Evolutionary conservation across 2,329 filamentous ascomycete genomes (phyloP), one percentile per base, ranked within the genome.

Genomic region (Aureobasidium leucospermi): DNA sequence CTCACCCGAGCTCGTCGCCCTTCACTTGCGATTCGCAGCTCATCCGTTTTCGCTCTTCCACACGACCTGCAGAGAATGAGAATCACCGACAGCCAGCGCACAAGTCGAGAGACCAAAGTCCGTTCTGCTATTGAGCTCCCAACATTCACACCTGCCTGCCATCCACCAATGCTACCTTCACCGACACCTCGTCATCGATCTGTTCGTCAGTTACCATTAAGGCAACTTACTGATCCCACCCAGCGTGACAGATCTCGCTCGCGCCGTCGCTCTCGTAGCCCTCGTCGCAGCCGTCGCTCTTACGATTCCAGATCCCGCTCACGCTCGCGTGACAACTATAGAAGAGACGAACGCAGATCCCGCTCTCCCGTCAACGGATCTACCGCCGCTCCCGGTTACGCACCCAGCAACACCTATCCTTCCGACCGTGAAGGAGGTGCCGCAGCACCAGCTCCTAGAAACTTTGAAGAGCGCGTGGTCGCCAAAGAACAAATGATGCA

Each of bases 401-500:
- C 86, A 76, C 84, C 83, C 51, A 55, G 43, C 39, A 79, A 79
- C 31, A 32, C 57, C 23, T 56, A 60, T 42, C 38, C 47, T 31
- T 41, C 56, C 29, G 58, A 59, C 8, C 58, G 58, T 39, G 55
- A 58, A 39, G 55, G 55, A 48, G 48, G 58, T 48, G 38, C 58
- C 19, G 59, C 67, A 64, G 64, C 61, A 66, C 67, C 67, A 55
- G 68, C 68, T 55, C 68, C 71, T 59, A 86, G 92, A 76, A 86
- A 85, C 61, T 89, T 85, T 76, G 93, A 97, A 75, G 91, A 96
- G 70, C 86, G 91, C 69, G 80, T 84, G 64, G 85, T 82, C 64
- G 88, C 88, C 69, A 92, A 94, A 77, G 91, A 96, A 77, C 87
- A 91, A 74, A 96, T 96, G 90, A 95, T 97, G 90, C 88, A 86